Conservation (phyloP, 345 rosid genomes). For the Salix brachista region DNA sequence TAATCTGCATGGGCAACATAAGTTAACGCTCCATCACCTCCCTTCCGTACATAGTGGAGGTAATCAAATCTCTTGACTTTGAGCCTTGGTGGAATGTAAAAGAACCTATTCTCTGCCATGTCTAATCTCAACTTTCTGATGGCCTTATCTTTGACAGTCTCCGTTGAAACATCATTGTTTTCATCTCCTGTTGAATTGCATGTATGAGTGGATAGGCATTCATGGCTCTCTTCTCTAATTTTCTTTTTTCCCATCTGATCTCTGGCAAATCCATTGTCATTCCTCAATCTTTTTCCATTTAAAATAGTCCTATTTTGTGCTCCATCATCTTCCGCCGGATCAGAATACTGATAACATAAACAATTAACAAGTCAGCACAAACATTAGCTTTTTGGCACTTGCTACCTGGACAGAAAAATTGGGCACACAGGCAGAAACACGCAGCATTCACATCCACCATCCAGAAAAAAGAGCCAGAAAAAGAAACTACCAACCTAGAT, state of each 20-base stretch:
- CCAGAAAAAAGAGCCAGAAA: neutral
- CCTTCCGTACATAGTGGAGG: slow-evolving; percentile 61
- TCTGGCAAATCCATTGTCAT: slow-evolving; percentile 15
- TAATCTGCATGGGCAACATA: slow-evolving; percentile 79
- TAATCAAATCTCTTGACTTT: slow-evolving; percentile 52
- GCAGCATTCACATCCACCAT: neutral
- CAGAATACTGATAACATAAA: slow-evolving; percentile 23
- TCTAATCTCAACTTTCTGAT: slow-evolving; percentile 48
- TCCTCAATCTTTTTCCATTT: slow-evolving; percentile 34
- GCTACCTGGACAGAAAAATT: neutral
- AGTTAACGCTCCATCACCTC: slow-evolving; percentile 45
- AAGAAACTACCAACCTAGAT: neutral
- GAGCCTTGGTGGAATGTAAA: slow-evolving; percentile 66
- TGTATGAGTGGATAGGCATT: slow-evolving; percentile 11
- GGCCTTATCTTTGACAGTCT: slow-evolving; percentile 23
- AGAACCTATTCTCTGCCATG: slow-evolving; percentile 68
- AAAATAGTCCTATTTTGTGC: neutral
- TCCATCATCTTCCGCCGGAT: slow-evolving; percentile 1
- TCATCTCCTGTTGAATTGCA: slow-evolving; percentile 17
- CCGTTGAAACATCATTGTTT: slow-evolving; percentile 11
- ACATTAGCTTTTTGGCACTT: neutral
- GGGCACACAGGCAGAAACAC: neutral
- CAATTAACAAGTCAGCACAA: neutral
- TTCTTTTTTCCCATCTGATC: slow-evolving; percentile 17
- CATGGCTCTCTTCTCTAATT: slow-evolving; percentile 12